These are phyloP conservation scores for Nicotiana undulata DNA, from an alignment of 257 asterid species.

Conservation along the genomic window DNA sequence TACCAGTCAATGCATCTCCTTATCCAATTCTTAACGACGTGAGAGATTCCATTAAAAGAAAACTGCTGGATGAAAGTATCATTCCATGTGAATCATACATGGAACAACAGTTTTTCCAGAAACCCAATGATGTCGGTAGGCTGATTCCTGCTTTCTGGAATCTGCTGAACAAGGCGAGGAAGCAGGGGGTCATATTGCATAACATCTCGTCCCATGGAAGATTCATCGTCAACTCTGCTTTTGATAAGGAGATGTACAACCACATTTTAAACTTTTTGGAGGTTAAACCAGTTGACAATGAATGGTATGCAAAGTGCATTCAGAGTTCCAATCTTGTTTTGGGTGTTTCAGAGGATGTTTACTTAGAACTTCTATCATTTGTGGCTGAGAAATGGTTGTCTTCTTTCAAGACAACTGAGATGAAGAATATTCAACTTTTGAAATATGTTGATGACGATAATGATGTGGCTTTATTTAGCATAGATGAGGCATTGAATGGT, in stretches of 20 bases:
- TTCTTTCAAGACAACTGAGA: slow-evolving; percentile 10
- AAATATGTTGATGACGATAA: slow-evolving; percentile 13
- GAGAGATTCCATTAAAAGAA: slow-evolving; percentile 18
- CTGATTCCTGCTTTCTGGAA: slow-evolving; percentile 24
- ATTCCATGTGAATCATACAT: slow-evolving; percentile 26
- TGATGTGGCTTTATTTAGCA: slow-evolving; percentile 15
- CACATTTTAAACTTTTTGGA: slow-evolving; percentile 21
- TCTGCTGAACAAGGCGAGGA: slow-evolving; percentile 16
- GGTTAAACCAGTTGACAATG: slow-evolving; percentile 16
- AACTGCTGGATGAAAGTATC: slow-evolving; percentile 18
- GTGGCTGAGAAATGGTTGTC: slow-evolving; percentile 23
- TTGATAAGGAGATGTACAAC: slow-evolving; percentile 13
- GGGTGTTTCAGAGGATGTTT: slow-evolving; percentile 25
- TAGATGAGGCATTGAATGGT: neutral
- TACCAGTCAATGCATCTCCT: slow-evolving; percentile 20
- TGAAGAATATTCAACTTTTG: slow-evolving; percentile 14
- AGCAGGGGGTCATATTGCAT: slow-evolving; percentile 24
- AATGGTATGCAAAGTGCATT: slow-evolving; percentile 31
- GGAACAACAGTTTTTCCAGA: slow-evolving; percentile 20
- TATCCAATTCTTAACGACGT: slow-evolving; percentile 20
- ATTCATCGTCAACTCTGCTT: slow-evolving; percentile 18
- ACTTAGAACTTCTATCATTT: slow-evolving; percentile 22
- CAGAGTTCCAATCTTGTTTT: slow-evolving; percentile 25
- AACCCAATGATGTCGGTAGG: slow-evolving; percentile 25
- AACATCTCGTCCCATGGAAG: slow-evolving; percentile 31